Evolutionary conservation across 371 early-diverging fungal genomes (phyloP).

Genomic region (Saksenaea oblongispora): DNA sequence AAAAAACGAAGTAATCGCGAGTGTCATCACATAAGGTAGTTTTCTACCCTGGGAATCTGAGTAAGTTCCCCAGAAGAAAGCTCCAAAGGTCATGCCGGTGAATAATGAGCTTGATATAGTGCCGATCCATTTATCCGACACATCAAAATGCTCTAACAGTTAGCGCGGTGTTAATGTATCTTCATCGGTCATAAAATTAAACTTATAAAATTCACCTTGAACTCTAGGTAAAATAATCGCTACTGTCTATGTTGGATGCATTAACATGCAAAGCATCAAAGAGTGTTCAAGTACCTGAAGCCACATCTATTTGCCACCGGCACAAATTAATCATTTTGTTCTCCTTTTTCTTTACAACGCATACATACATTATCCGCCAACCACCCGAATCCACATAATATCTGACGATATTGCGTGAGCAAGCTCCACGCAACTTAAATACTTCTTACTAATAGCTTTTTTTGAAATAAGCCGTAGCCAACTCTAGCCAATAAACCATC

Average conservation of each 20-base stretch:
- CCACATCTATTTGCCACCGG: constrained; percentile 56
- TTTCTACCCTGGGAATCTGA: constrained; percentile 79
- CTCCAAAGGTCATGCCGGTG: constrained; percentile 83
- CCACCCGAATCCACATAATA: constrained; percentile 84
- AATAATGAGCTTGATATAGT: constrained; percentile 69
- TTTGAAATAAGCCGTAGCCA: constrained; percentile 80
- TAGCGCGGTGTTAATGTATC: background rate
- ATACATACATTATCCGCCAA: constrained; percentile 80
- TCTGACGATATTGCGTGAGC: constrained; percentile 29
- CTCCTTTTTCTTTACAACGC: background rate
- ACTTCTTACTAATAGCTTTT: constrained; percentile 63
- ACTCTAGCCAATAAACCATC: constrained; percentile 68
- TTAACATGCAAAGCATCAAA: background rate
- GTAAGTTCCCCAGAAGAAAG: constrained; percentile 80
- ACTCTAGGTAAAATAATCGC: constrained; percentile 65
- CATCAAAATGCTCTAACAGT: constrained; percentile 54
- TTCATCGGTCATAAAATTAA: background rate
- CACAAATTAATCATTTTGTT: background rate
- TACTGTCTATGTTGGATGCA: constrained; percentile 54
- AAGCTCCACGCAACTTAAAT: constrained; percentile 1
- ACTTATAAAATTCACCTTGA: constrained; percentile 32
- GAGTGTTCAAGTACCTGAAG: constrained; percentile 54
- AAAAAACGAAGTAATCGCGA: constrained; percentile 73
- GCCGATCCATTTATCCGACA: constrained; percentile 62
- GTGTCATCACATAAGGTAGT: constrained; percentile 78